Evolutionary conservation across 2,329 filamentous ascomycete genomes (phyloP).

Genomic region (Ophiostoma sp.): DNA sequence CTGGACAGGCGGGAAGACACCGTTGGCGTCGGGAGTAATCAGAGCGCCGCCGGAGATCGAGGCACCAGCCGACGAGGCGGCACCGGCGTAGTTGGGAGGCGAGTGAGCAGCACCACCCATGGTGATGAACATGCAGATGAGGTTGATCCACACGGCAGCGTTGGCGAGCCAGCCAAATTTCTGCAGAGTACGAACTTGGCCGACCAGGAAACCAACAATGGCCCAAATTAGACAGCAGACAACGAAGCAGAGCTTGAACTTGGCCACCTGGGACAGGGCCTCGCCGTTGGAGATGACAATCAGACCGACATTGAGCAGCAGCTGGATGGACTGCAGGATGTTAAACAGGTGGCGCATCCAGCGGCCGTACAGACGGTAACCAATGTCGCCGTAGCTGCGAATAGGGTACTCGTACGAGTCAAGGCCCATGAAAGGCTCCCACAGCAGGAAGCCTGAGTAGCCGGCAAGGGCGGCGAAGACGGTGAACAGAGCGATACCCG

Average conservation of each 20-base stretch:
- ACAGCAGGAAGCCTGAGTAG: slow-evolving; percentile 51
- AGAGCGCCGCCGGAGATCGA: slow-evolving; percentile 35
- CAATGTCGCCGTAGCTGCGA: slow-evolving; percentile 50
- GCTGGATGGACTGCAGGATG: slow-evolving; percentile 48
- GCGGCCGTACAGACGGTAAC: slow-evolving; percentile 49
- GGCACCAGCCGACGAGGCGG: slow-evolving; percentile 36
- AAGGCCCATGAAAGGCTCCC: slow-evolving; percentile 46
- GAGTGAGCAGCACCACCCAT: slow-evolving; percentile 55
- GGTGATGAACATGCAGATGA: slow-evolving; percentile 55
- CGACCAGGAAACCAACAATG: slow-evolving; percentile 52
- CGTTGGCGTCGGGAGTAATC: slow-evolving; percentile 38
- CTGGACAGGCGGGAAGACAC: slow-evolving; percentile 38
- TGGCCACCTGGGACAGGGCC: slow-evolving; percentile 54
- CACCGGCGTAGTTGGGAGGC: slow-evolving; percentile 49
- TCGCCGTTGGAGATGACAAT: slow-evolving; percentile 56
- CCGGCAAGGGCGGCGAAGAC: slow-evolving; percentile 45
- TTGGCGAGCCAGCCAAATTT: slow-evolving; percentile 58
- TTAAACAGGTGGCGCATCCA: slow-evolving; percentile 50
- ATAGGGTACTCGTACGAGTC: slow-evolving; percentile 50
- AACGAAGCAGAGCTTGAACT: slow-evolving; percentile 52
- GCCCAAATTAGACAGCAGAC: slow-evolving; percentile 54
- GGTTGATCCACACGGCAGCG: slow-evolving; percentile 56
- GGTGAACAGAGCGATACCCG: slow-evolving; percentile 48
- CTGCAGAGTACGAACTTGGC: slow-evolving; percentile 58
- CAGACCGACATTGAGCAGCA: slow-evolving; percentile 53